Base-by-base conservation (phyloP, 768 basidiomycete genomes). In the Suillus clintonianus region DNA sequence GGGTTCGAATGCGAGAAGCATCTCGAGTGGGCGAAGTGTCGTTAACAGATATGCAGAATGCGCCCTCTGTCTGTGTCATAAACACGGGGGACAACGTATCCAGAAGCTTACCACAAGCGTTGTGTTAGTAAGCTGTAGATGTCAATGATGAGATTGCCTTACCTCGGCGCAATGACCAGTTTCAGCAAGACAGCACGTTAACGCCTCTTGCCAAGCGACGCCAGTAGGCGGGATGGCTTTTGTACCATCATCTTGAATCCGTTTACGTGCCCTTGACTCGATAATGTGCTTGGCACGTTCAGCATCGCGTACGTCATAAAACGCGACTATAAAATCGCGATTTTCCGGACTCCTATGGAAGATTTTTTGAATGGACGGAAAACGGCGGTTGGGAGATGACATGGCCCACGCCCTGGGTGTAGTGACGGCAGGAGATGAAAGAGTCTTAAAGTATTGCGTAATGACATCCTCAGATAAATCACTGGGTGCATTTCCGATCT, bases 231-330 rank as follows among this genome's bases (percentile, higher is more conserved):
- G 62, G 43, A 67, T 65, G 47, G 61, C 64, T 4, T 64, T 66
- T 2, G 32, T 37, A 15, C 64, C 51, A 6, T 63, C 34, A 34
- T 43, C 36, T 42, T 43, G 24, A 22, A 32, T 61, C 47, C 60
- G 30, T 54, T 45, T 64, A 8, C 67, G 66, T 41, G 64, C 34
- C 27, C 68, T 68, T 6, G 59, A 43, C 11, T 78, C 77, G 48
- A 86, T 74, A n/a, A 81, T 66, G 13, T 67, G 70, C 56, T 81
- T 80, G 34, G 85, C 85, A 7, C 78, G 79, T 45, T 77, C 77
- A 3, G 87, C 83, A 56, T 87, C 77, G 58, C 88, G 82, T 50
- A 83, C 71, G 66, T 91, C 88, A 73, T 82, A 85, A 66, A 90
- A 89, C 8, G 86, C 83, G 64, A 89, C 78, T 51, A 89, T 76